Base-by-base conservation (phyloP, 2,329 filamentous ascomycete species). In the Camptophora hylomeconis region DNA sequence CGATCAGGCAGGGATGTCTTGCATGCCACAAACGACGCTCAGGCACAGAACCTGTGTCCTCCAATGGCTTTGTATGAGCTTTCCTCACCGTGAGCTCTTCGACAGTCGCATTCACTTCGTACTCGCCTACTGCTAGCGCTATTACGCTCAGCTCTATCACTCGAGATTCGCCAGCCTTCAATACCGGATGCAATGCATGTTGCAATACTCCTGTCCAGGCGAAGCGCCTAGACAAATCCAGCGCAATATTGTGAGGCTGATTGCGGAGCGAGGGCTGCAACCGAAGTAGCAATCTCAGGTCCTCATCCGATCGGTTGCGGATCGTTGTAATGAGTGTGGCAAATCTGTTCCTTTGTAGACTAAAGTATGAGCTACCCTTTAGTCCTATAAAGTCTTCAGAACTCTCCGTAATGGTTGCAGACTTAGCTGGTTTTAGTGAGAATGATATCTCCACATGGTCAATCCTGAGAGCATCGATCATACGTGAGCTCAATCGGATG, bases 121-220 rank as follows among this genome's bases (percentile, higher is more conserved):
- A 93, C 40, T 81, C 73, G 10, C 86, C 86, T 24, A 74, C 67
- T 41, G 79, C 84, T 18, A 93, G 67, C 17, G 77, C 69, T 22
- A 80, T 80, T 23, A 86, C 65, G 4, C 80, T 80, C 3, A 92
- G 54, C 2, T 65, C 62, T 13, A 80, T 61, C 36, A 75, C 67
- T 0, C 65, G 61, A n/a, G 56, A 68, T 24, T 67, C 60, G 4
- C 71, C 67, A 0, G 73, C 69, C 5, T 56, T 53, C 2, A 93
- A 49, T 5, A 69, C 48, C 0, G 78, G 73, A 28, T 39, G 31
- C 0, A 93, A 57, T 2, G 70, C 64, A 46, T 76, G 75, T 55
- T 94, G 86, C 33, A 93, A 55, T 17, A 80, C 75, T 2, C 86
- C 86, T 40, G 83, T 87, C 76, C 82, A 89, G 2, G 76, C 75